Base-by-base conservation (phyloP, 345 rosid genomes). In the Zanthoxylum bungeanum region DNA sequence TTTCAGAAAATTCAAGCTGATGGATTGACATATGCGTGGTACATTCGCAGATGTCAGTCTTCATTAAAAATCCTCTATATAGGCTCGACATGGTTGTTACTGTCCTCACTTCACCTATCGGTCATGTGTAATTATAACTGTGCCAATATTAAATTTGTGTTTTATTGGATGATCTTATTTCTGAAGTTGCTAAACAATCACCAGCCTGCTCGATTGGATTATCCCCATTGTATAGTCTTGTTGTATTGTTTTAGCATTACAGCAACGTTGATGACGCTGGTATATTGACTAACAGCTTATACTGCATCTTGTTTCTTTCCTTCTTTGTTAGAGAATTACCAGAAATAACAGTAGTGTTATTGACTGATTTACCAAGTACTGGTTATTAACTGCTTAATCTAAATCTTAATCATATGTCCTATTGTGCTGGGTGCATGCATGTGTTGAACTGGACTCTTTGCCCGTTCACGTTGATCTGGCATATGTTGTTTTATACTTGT, bases 1-100 rank as follows among this genome's bases (percentile, higher is more conserved):
- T 25, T 58, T 78, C 58, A 30, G 22, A 5, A 72, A 56, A 69
- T 77, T 30, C 40, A 27, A 31, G 22, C 60, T 49, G 46, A 27
- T 77, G 31, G 3, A 64, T 58, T 52, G 69, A 67, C 34, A 63
- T 7, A 34, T 21, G 11, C 17, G 1, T 50, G 9, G 17, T 17
- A 19, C 47, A 49, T 59, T 31, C 55, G 27, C 53, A 46, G 11
- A 25, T 49, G 10, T 14, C 50, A 11, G n/a, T 53, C 7, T 25
- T 51, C 25, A 5, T 28, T 40, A 46, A 27, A 33, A 69, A 57
- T 34, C 46, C 7, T 19, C 11, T 47, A 10, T 6, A 12, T 28
- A 39, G 17, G 33, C 44, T 62, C 28, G 37, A 59, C 4, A 21
- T 47, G 9, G 2, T 3, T 24, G 50, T 46, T 24, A n/a, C 14